These are phyloP conservation scores for Tetrapisispora namnaoensis DNA, from an alignment of 805 yeast species.

Conservation along the genomic window DNA sequence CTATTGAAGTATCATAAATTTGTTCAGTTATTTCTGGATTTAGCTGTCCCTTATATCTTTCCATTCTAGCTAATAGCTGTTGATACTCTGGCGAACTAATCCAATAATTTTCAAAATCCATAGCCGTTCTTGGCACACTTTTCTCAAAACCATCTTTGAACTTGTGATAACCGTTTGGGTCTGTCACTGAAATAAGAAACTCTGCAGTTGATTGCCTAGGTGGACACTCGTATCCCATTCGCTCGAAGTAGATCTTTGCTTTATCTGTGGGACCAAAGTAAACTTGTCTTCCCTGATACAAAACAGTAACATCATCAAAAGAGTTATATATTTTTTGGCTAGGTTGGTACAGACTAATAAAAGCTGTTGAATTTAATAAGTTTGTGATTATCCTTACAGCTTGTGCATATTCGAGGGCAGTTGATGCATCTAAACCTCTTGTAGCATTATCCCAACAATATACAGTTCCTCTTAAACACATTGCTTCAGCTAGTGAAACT, in stretches of 20 bases:
- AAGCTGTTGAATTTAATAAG: slow-evolving; percentile 40
- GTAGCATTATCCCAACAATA: slow-evolving; percentile 69
- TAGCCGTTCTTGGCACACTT: slow-evolving; percentile 45
- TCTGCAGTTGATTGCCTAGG: slow-evolving; percentile 54
- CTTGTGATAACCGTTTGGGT: slow-evolving; percentile 38
- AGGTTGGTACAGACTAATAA: slow-evolving; percentile 53
- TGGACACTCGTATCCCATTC: slow-evolving; percentile 49
- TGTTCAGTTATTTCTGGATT: slow-evolving; percentile 29
- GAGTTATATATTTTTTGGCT: slow-evolving; percentile 44
- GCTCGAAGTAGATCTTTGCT: slow-evolving; percentile 43
- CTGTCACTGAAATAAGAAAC: slow-evolving; percentile 51
- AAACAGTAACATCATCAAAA: slow-evolving; percentile 45
- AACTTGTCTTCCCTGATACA: slow-evolving; percentile 45
- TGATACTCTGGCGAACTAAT: slow-evolving; percentile 32
- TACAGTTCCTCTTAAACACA: slow-evolving; percentile 42
- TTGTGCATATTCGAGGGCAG: slow-evolving; percentile 57
- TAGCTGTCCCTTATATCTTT: slow-evolving; percentile 22
- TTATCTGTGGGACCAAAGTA: slow-evolving; percentile 43
- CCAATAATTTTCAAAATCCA: slow-evolving; percentile 45
- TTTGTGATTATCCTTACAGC: slow-evolving; percentile 49
- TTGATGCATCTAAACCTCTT: slow-evolving; percentile 68
- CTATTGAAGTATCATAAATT: slow-evolving; percentile 23
- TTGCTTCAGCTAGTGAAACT: slow-evolving; percentile 60
- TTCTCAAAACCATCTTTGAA: slow-evolving; percentile 36
- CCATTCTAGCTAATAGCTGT: slow-evolving; percentile 36